Percentiles rank a stretch among this genome's conserved stretches.
Conservation (phyloP, 139 green algal species). For the Auxenochlorella pyrenoidosa region DNA sequence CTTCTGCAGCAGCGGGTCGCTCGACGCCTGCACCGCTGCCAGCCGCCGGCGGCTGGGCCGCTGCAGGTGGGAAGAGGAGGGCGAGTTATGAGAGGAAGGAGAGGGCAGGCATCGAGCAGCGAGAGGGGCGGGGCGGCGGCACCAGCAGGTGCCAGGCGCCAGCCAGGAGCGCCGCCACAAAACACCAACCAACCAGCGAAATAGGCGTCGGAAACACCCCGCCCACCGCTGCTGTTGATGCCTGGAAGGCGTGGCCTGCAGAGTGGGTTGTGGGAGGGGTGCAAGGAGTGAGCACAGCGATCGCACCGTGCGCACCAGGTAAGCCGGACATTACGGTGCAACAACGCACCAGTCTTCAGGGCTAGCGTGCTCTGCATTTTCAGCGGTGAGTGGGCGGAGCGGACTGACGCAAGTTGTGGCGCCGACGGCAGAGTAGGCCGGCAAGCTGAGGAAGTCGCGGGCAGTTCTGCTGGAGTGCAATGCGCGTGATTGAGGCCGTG, state of each 20-base stretch:
- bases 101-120: not conserved
- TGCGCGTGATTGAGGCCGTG: too few relatives aligned
- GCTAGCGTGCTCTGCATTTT: not conserved
- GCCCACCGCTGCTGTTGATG: not conserved
- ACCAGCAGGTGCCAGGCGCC: too few relatives aligned
- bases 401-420: too few relatives aligned
- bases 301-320: too few relatives aligned
- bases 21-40: constrained; percentile 23
- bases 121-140: too few relatives aligned
- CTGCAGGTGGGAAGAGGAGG: not conserved
- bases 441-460: too few relatives aligned
- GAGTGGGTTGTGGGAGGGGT: too few relatives aligned
- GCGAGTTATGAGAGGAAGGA: not conserved
- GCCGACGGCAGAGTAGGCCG: too few relatives aligned
- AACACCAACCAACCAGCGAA: not conserved
- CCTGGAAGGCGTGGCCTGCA: not conserved
- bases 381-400: too few relatives aligned
- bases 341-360: not conserved
- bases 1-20: constrained; percentile 44
- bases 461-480: too few relatives aligned
- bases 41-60: not conserved
- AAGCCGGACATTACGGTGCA: too few relatives aligned
- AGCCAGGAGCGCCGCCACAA: not conserved
- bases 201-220: not conserved
- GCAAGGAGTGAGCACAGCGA: too few relatives aligned